Evolutionary conservation across 441 rosid species (phyloP).

Genomic region (Corymbia calophylla): DNA sequence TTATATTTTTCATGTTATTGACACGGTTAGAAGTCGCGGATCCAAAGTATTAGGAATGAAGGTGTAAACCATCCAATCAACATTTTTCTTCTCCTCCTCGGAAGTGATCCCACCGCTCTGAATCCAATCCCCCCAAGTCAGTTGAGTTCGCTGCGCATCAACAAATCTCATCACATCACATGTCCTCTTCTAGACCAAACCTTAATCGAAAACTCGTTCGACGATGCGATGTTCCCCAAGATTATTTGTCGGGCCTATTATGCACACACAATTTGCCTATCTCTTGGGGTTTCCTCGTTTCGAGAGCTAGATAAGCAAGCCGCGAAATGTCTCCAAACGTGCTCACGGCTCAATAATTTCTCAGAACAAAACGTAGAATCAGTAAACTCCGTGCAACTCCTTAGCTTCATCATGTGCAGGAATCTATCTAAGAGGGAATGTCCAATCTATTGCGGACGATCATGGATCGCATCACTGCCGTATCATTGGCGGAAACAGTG

Average conservation of each 20-base stretch:
- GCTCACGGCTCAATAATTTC: neutral
- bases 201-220: neutral
- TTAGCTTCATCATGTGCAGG: neutral
- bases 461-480: neutral
- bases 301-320: neutral
- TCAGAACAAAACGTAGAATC: neutral
- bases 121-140: neutral
- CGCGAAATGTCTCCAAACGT: neutral
- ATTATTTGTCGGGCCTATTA: neutral
- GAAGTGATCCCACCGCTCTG: neutral
- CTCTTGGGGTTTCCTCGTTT: neutral
- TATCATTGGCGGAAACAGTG: neutral
- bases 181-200: neutral
- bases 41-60: neutral
- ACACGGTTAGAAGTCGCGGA: rapidly evolving
- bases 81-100: neutral
- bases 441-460: neutral
- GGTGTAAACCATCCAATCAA: neutral
- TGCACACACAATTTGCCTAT: neutral
- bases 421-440: neutral
- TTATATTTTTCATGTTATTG: neutral
- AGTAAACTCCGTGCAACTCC: neutral
- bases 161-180: neutral
- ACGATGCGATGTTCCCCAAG: neutral
- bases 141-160: neutral